Evolutionary conservation across 2,329 filamentous ascomycete species (phyloP), one percentile per base, ranked within the genome.

Genomic region (Penicillium janthinellum): DNA sequence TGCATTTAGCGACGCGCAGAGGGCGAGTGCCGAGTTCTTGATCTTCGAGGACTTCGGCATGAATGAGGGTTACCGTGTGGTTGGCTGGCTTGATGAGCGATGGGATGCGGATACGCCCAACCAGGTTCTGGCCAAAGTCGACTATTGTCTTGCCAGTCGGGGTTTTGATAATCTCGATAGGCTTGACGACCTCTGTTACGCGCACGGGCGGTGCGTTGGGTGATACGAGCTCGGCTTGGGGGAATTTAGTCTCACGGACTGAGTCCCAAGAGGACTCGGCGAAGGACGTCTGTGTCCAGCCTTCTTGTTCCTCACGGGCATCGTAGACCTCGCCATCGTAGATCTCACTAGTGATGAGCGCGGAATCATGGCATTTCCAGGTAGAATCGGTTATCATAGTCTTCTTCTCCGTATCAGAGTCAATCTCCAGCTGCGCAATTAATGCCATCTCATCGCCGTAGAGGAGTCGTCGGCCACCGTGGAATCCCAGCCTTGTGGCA

Each of bases 71-170:
- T 65, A 75, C 20, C 41, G 20, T 41, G 8, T 64, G 31, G 69
- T 65, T 62, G 10, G 7, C 42, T 28, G 59, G 61, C 14, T 58
- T 64, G 2, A 49, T 54, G 5, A 73, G 48, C 0, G 51, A 59
- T 15, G 54, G 74, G 11, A 86, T 64, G 0, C 72, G 71, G 1
- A 85, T 57, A 63, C 77, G 77, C 1, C 84, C 85, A 0, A 86
- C 84, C 0, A 86, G 71, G 63, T 87, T 86, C 65, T 87, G 84
- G 1, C 84, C 84, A 67, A 86, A 86, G 62, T 87, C 83, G 35
- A 86, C 59, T 1, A 86, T 71, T 0, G 73, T 79, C 64, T 83
- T 83, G 4, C 82, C 81, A 0, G 78, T 77, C 0, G 75, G 71
- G 0, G 77, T 75, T 3, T 42, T 66, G 31, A 75, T 77, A 69